A percentile compares a stretch with the other conserved stretches of the same genome.
Evolutionary conservation across 192 early-diverging fungal genomes (phyloP).

Genomic region (Thoreauomyces humboldtii): DNA sequence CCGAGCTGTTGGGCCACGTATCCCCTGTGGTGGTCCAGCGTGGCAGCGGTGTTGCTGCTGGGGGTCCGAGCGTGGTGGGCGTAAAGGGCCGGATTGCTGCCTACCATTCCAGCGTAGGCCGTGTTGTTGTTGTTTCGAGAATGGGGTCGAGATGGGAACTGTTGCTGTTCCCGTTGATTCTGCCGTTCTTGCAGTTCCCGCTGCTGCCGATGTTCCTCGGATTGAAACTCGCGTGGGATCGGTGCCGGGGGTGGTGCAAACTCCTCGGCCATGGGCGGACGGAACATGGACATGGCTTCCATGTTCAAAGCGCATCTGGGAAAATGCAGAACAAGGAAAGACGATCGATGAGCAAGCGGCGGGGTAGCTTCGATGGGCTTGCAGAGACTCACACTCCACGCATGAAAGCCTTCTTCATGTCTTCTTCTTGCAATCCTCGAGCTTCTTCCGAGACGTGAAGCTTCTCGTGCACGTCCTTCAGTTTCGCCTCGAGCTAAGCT

Average conservation of each 20-base stretch:
- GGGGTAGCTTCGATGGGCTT: no score
- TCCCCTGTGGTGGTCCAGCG: no score
- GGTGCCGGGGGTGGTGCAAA: background rate
- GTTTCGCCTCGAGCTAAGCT: conserved; percentile 10
- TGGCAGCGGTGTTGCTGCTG: no score
- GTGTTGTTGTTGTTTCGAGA: background rate
- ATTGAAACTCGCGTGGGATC: background rate
- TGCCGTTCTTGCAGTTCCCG: background rate
- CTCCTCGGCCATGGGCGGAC: conserved; percentile 11
- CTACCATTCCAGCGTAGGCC: background rate
- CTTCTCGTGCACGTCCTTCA: background rate
- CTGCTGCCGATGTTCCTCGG: background rate
- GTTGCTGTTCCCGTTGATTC: background rate
- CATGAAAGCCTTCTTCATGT: conserved; percentile 50
- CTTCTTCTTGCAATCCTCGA: conserved; percentile 32
- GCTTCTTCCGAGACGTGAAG: conserved; percentile 22
- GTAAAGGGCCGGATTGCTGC: background rate
- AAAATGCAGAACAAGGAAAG: no score
- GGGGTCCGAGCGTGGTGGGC: no score
- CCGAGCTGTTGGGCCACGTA: no score
- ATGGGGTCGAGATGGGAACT: background rate
- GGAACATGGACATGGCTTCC: conserved; percentile 49
- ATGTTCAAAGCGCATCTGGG: conserved; percentile 50
- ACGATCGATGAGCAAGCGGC: no score
- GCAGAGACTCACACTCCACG: conserved; percentile 45